Percentiles rank a stretch among this genome's conserved stretches.
These are phyloP conservation scores for Volvox reticuliferus DNA, from an alignment of 139 green algal species.

Conservation along the genomic window DNA sequence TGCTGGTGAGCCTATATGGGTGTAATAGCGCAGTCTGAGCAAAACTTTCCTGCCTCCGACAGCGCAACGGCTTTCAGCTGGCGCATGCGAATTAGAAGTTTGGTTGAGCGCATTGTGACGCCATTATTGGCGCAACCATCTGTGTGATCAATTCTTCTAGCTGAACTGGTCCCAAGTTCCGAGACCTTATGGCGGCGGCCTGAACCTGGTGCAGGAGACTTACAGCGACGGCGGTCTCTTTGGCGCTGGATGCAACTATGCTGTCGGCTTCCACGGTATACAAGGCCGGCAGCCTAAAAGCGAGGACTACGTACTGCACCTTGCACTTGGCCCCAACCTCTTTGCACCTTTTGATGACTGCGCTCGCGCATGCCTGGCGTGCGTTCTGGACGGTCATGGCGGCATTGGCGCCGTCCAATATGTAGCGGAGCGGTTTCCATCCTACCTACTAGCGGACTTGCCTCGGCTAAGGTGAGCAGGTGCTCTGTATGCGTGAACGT, in stretches of 20 bases:
- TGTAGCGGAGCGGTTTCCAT: slow-evolving; percentile 34
- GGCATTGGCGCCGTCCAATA: slow-evolving; percentile 32
- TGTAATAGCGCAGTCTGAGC: too few relatives aligned
- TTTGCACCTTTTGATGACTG: slow-evolving; percentile 40
- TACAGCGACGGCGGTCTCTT: slow-evolving; percentile 20
- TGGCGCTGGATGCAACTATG: slow-evolving; percentile 27
- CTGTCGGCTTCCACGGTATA: slow-evolving; percentile 13
- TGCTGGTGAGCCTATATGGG: too few relatives aligned
- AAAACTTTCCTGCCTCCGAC: too few relatives aligned
- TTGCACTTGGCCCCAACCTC: slow-evolving; percentile 28
- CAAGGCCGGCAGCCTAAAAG: slow-evolving; percentile 6
- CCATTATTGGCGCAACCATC: too few relatives aligned
- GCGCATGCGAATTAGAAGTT: too few relatives aligned
- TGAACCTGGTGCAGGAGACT: neutral
- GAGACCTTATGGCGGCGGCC: too few relatives aligned
- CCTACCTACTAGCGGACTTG: slow-evolving; percentile 19
- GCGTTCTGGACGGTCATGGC: slow-evolving; percentile 35
- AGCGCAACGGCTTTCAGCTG: too few relatives aligned
- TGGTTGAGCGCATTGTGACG: too few relatives aligned
- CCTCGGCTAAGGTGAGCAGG: slow-evolving; percentile 10
- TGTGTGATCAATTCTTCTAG: too few relatives aligned
- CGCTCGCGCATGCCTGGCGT: slow-evolving; percentile 32
- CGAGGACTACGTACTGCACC: slow-evolving; percentile 40
- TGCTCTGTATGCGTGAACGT: too few relatives aligned
- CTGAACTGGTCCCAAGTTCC: too few relatives aligned